These are phyloP conservation scores for Pichia scutulata DNA, from an alignment of 805 yeast genomes.

Conservation along the genomic window DNA sequence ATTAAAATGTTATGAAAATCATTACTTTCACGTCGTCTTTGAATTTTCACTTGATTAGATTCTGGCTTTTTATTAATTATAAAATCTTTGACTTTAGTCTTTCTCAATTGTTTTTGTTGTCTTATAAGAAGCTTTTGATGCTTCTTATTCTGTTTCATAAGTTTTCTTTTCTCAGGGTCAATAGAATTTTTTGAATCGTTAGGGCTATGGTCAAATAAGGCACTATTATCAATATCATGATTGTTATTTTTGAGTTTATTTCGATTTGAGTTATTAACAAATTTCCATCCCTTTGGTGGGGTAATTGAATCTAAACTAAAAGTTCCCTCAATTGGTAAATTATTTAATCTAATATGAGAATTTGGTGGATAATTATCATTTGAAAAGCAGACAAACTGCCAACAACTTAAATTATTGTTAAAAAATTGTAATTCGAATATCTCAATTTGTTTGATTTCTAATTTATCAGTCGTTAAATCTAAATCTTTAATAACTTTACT, in stretches of 20 bases:
- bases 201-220: neutral
- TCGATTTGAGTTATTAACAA: slow-evolving; percentile 15
- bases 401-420: slow-evolving; percentile 40
- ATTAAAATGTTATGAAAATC: slow-evolving; percentile 7
- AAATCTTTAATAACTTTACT: slow-evolving; percentile 32
- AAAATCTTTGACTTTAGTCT: neutral
- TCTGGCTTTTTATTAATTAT: neutral
- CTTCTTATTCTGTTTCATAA: slow-evolving; percentile 4
- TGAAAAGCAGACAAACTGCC: slow-evolving; percentile 59
- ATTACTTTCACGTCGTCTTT: slow-evolving; percentile 7
- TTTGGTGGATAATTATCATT: slow-evolving; percentile 47
- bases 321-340: slow-evolving; percentile 23
- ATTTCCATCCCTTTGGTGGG: slow-evolving; percentile 58
- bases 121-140: neutral
- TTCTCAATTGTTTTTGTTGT: slow-evolving; percentile 5
- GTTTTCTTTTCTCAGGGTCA: slow-evolving; percentile 6
- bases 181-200: neutral
- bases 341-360: slow-evolving; percentile 31
- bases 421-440: slow-evolving; percentile 60
- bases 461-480: slow-evolving; percentile 27
- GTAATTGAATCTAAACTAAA: slow-evolving; percentile 32
- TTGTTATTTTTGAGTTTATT: neutral
- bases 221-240: neutral
- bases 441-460: slow-evolving; percentile 43
- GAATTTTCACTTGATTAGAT: neutral